These are phyloP conservation scores for Candida chauliodis DNA, from an alignment of 805 yeast genomes.

Conservation along the genomic window DNA sequence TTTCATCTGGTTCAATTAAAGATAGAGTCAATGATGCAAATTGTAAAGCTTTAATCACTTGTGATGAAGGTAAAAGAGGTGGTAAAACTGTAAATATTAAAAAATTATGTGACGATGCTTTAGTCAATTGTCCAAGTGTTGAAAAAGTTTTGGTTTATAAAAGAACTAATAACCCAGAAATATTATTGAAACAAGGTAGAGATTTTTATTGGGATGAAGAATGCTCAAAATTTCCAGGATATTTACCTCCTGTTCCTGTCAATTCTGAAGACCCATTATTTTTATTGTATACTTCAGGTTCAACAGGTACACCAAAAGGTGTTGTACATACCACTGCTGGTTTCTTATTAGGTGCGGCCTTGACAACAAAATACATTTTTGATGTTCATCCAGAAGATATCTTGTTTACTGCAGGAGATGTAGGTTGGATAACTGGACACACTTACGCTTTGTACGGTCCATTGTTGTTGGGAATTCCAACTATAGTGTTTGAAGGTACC, in stretches of 20 bases:
- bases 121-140: constrained; percentile 62
- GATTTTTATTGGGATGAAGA: constrained; percentile 80
- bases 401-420: constrained; percentile 84
- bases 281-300: constrained; percentile 79
- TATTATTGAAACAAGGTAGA: constrained; percentile 51
- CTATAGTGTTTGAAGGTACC: constrained; percentile 81
- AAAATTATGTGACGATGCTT: constrained; percentile 79
- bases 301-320: constrained; percentile 89
- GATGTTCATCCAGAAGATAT: constrained; percentile 73
- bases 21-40: constrained; percentile 73
- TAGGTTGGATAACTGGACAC: constrained; percentile 92
- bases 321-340: constrained; percentile 81
- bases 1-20: constrained; percentile 65
- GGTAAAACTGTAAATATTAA: constrained; percentile 78
- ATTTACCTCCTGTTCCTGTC: constrained; percentile 71
- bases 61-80: constrained; percentile 82
- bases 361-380: constrained; percentile 72
- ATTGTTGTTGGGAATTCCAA: constrained; percentile 68
- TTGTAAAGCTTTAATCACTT: constrained; percentile 69
- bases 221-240: constrained; percentile 59
- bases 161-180: constrained; percentile 62
- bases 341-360: constrained; percentile 65
- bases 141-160: constrained; percentile 66
- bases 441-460: constrained; percentile 84
- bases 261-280: constrained; percentile 79